Conservation (phyloP, 2,329 filamentous ascomycete genomes). For the Cladosporium cucumerinum region DNA sequence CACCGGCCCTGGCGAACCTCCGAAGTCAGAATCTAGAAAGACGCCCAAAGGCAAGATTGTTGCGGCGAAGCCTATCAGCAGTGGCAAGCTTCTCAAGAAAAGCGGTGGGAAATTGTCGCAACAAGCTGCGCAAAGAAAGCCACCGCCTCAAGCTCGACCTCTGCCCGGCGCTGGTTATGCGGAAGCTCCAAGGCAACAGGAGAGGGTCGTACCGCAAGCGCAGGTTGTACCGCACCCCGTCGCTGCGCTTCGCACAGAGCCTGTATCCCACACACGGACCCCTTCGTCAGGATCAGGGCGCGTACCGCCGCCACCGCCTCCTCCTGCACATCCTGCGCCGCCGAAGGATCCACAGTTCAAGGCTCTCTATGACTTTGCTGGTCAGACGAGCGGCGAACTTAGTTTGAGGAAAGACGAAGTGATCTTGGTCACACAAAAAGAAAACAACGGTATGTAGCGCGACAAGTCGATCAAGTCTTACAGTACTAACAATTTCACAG, state of each 20-base stretch:
- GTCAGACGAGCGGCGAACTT: slow-evolving; percentile 80
- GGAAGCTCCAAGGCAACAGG: slow-evolving; percentile 23
- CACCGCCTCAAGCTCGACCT: slow-evolving; percentile 47
- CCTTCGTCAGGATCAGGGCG: slow-evolving; percentile 43
- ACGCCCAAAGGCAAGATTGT: slow-evolving; percentile 86
- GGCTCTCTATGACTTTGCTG: slow-evolving; percentile 87
- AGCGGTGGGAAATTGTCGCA: slow-evolving; percentile 70
- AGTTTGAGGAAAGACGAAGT: slow-evolving; percentile 75
- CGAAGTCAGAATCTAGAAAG: slow-evolving; percentile 76
- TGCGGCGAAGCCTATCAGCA: slow-evolving; percentile 84
- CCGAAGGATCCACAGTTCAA: slow-evolving; percentile 75
- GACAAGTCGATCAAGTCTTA: neutral
- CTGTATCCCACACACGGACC: slow-evolving; percentile 37
- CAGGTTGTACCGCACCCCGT: slow-evolving; percentile 46
- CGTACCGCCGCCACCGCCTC: slow-evolving; percentile 49
- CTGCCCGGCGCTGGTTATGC: slow-evolving; percentile 29
- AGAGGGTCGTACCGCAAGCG: slow-evolving; percentile 31
- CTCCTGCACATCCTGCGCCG: slow-evolving; percentile 48
- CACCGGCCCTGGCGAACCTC: slow-evolving; percentile 76
- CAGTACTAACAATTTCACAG: slow-evolving; percentile 47
- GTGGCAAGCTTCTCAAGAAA: slow-evolving; percentile 79
- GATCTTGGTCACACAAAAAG: slow-evolving; percentile 88
- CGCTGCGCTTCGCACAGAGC: slow-evolving; percentile 49
- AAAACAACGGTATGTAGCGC: slow-evolving; percentile 76
- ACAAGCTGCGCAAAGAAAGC: slow-evolving; percentile 44